Conservation (phyloP, 1,284 basidiomycete genomes). For the Pisolithus thermaeus region DNA sequence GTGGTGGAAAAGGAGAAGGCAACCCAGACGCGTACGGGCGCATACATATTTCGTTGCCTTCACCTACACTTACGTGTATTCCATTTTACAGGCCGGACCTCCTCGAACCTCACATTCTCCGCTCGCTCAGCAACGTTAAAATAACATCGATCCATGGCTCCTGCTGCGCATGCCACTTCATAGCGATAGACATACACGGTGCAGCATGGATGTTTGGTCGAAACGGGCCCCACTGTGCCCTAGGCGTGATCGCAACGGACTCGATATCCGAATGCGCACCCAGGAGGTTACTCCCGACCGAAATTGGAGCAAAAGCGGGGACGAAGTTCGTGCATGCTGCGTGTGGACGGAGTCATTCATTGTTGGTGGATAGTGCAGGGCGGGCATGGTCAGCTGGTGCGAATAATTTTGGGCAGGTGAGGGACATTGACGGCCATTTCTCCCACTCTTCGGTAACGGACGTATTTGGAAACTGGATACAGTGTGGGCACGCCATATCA, state of each 20-base stretch:
- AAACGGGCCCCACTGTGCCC: conserved; percentile 50
- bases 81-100: conserved; percentile 56
- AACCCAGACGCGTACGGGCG: conserved; percentile 35
- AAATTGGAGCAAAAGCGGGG: conserved; percentile 55
- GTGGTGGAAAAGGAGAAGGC: conserved; percentile 40
- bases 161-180: conserved; percentile 68
- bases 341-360: conserved; percentile 74
- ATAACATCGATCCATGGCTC: conserved; percentile 67
- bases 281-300: conserved; percentile 51
- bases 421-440: conserved; percentile 13
- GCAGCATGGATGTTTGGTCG: conserved; percentile 85
- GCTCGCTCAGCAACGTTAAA: conserved; percentile 80
- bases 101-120: conserved; percentile 80
- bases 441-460: neutral
- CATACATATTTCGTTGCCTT: too few species aligned
- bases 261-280: conserved; percentile 70
- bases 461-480: neutral
- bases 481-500: conserved; percentile 69
- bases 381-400: conserved; percentile 80
- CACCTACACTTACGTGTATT: too few species aligned
- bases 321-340: conserved; percentile 78
- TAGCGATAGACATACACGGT: conserved; percentile 71
- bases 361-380: conserved; percentile 80
- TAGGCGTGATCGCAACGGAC: conserved; percentile 52
- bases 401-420: conserved; percentile 80